Percentiles rank a stretch among this genome's conserved stretches.
These are phyloP conservation scores for Eucalyptus marginata DNA, from an alignment of 345 rosid species.

Conservation along the genomic window DNA sequence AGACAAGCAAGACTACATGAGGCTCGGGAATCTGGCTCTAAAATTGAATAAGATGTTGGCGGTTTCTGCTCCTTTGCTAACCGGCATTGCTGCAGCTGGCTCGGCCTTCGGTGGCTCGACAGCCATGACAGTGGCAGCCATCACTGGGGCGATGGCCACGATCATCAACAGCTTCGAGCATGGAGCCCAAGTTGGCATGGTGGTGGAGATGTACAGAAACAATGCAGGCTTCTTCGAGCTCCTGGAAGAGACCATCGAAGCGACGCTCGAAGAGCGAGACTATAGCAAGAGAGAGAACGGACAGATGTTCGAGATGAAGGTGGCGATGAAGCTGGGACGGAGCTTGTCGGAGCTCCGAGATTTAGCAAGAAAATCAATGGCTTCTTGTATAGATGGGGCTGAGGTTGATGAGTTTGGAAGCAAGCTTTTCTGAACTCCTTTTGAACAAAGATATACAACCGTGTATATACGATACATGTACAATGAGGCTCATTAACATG, in stretches of 20 bases:
- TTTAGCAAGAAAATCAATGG: slow-evolving; percentile 10
- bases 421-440: slow-evolving; percentile 20
- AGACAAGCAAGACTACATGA: slow-evolving; percentile 24
- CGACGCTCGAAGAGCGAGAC: slow-evolving; percentile 2
- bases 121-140: slow-evolving; percentile 7
- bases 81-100: slow-evolving; percentile 17
- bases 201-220: slow-evolving; percentile 43
- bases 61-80: slow-evolving; percentile 25
- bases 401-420: slow-evolving; percentile 28
- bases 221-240: slow-evolving; percentile 24
- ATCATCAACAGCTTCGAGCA: slow-evolving; percentile 26
- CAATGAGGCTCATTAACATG: not conserved
- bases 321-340: slow-evolving; percentile 36
- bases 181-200: slow-evolving; percentile 44
- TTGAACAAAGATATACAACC: not conserved
- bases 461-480: not conserved
- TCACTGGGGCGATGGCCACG: slow-evolving; percentile 17
- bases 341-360: slow-evolving; percentile 33
- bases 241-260: slow-evolving; percentile 15
- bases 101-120: slow-evolving; percentile 5
- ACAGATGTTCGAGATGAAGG: slow-evolving; percentile 18
- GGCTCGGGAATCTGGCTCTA: slow-evolving; percentile 19
- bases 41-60: slow-evolving; percentile 33
- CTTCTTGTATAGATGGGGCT: not conserved
- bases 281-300: slow-evolving; percentile 19